These are phyloP conservation scores for Rhamnella rubrinervis DNA, from an alignment of 331 rosid species.

Conservation along the genomic window DNA sequence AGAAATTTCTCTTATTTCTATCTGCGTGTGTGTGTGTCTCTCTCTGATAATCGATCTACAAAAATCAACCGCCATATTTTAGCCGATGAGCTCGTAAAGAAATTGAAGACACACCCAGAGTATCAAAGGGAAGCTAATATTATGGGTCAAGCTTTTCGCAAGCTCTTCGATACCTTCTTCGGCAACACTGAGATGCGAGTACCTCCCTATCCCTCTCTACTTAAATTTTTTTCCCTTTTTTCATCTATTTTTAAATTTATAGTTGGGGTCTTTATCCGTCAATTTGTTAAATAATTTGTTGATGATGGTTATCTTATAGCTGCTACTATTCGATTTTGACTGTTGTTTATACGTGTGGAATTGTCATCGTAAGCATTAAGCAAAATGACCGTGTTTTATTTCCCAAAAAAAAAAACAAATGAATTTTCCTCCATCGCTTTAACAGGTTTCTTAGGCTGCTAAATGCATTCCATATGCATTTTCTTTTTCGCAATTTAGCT, in stretches of 20 bases:
- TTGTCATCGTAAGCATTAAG: background rate
- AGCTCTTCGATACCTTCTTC: slow-evolving; percentile 64
- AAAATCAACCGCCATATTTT: background rate
- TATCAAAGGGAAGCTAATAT: background rate
- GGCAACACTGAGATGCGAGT: slow-evolving; percentile 72
- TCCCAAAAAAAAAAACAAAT: no score
- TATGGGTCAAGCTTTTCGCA: slow-evolving; percentile 69
- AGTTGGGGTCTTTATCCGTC: background rate
- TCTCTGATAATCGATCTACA: slow-evolving; percentile 12
- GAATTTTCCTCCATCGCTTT: no score
- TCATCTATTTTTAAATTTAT: background rate
- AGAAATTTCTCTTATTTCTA: background rate
- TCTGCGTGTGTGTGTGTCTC: no score
- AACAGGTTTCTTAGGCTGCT: no score
- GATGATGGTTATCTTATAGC: background rate
- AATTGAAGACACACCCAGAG: background rate
- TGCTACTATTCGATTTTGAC: background rate
- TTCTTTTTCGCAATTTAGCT: no score
- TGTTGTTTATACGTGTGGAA: background rate
- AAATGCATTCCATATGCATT: no score
- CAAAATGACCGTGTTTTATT: background rate
- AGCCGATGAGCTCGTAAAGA: slow-evolving; percentile 11
- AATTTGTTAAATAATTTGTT: background rate
- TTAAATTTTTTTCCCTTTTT: background rate
- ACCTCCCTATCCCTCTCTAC: slow-evolving; percentile 5